Evolutionary conservation across 2,329 filamentous ascomycete species (phyloP), one percentile per base, ranked within the genome.

Genomic region (Colletotrichum viniferum): DNA sequence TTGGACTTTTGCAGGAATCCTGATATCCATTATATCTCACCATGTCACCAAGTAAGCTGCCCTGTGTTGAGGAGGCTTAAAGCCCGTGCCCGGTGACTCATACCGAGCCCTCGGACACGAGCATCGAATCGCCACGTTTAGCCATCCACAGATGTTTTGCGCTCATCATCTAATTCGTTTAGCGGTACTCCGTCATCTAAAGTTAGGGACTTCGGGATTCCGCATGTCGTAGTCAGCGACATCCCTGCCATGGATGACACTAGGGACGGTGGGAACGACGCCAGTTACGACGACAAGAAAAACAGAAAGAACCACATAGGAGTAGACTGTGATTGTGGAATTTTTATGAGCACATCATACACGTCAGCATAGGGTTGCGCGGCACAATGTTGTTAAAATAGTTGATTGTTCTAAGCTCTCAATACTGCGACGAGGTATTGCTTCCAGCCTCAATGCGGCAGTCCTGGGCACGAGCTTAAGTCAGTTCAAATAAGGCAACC

Each of bases 1-100:
- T 0, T n/a, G 1, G 0, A 7, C 5, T 6, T 7, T 7, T 48
- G 38, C 3, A 21, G 0, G 0, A 48, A 48, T 4, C 3, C 43
- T 0, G 43, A 0, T 21, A 52, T 52, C 2, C 1, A 48, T 48
- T 1, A 21, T 21, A 0, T 48, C 38, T 4, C 18, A 0, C 10
- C 43, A n/a, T 48, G n/a, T 48, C n/a, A 48, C n/a, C 43, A 48
- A 48, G 43, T 0, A 48, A 48, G 43, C 18, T 48, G n/a, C 6
- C 43, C 10, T 21, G 38, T 6, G 18, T 0, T 43, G 38, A 48
- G 38, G 38, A 48, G 38, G 38, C 2, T 48, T 7, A 0, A 0
- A 48, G 43, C 43, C 43, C 43, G 43, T 48, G 43, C 43, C 43
- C 43, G n/a, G 43, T 48, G 43, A 48, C 43, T 48, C 43, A 48